Base-by-base conservation (phyloP, 768 basidiomycete genomes). In the Xerocomellus dryophilus region DNA sequence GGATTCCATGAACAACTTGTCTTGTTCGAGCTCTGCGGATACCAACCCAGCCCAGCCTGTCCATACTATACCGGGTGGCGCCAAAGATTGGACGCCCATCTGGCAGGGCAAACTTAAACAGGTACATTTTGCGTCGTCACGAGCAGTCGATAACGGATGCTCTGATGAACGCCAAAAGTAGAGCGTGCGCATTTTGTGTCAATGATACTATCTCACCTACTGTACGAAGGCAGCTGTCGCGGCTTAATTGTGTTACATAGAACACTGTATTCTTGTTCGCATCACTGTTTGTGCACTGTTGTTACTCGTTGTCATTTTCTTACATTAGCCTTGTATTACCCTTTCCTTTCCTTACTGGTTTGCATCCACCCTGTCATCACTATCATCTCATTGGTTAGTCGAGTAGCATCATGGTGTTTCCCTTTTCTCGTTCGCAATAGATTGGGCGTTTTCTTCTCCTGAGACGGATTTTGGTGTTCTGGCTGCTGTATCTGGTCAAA, bases 1-100 rank as follows among this genome's bases (percentile, higher is more conserved):
- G 88, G 87, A 41, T 89, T 90, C 69, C 82, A 86, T 53, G 85
- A 88, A 71, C 88, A 90, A 61, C 78, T 90, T 25, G 82, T 88
- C 32, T 73, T 90, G 43, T 90, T 87, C 51, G 85, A 85, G 62
- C 75, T 89, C 31, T 90, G 88, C 67, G 76, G 78, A 66, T 90
- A 89, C 56, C 75, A 75, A 23, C 86, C 87, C 12, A 76, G 76
- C 20, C 78, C 78, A 4, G 61, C 73, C 15, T 81, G 83, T 59
- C 85, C 85, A 8, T 81, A 86, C 57, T 90, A 90, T 63, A 64
- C 71, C 47, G 82, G 78, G 46, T 89, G 87, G 87, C 80, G 83
- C 54, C 68, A 76, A 46, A 76, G 74, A 61, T 72, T 89, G 50
- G 76, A 80, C 35, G 74, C 75, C 47, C 78, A 71, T 60, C 72